These are phyloP conservation scores for Ascocoryne sarcoides DNA, from an alignment of 2,329 filamentous ascomycete genomes.

Conservation along the genomic window DNA sequence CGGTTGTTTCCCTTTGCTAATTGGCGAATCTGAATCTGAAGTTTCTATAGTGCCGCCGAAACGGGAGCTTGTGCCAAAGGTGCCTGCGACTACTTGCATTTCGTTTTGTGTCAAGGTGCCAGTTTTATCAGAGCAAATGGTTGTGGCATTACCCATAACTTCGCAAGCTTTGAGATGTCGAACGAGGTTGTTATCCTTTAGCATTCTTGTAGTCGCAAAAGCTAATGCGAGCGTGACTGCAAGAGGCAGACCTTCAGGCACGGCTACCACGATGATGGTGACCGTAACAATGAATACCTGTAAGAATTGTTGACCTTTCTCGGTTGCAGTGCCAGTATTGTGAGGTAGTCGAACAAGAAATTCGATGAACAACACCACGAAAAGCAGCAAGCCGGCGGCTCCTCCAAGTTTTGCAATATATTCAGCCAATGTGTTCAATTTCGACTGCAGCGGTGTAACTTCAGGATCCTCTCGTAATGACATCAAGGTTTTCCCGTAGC, in stretches of 20 bases:
- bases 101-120: constrained; percentile 67
- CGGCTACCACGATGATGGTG: constrained; percentile 60
- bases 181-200: constrained; percentile 64
- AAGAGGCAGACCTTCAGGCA: constrained; percentile 57
- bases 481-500: constrained; percentile 70
- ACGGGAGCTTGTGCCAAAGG: constrained; percentile 49
- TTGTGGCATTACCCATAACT: constrained; percentile 63
- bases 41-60: constrained; percentile 37
- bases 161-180: constrained; percentile 59
- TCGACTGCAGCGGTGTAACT: constrained; percentile 69
- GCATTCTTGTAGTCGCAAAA: constrained; percentile 58
- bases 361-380: constrained; percentile 70
- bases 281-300: constrained; percentile 56
- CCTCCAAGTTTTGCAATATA: constrained; percentile 72
- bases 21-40: constrained; percentile 15
- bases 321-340: constrained; percentile 37
- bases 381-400: constrained; percentile 64
- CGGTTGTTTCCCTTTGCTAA: constrained; percentile 12
- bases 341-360: constrained; percentile 55
- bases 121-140: constrained; percentile 75
- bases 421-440: constrained; percentile 68
- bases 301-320: constrained; percentile 54
- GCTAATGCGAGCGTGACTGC: constrained; percentile 61
- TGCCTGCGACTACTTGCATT: constrained; percentile 69
- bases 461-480: constrained; percentile 68